Evolutionary conservation across 768 basidiomycete species (phyloP), one percentile per base, ranked within the genome.

Genomic region (Hortiboletus campestris): DNA sequence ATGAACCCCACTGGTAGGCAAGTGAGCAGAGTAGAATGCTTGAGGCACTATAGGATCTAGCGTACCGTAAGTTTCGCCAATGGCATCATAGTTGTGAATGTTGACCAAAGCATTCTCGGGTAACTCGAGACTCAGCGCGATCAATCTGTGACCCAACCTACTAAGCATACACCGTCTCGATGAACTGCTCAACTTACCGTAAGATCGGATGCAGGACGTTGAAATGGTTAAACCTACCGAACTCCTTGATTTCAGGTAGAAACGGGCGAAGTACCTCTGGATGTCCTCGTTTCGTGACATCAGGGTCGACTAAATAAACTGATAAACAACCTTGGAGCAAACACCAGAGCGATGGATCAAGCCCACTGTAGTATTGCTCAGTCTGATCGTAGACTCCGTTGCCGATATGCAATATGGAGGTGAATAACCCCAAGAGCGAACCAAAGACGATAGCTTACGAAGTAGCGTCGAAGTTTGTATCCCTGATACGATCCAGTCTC

Each of bases 331-430:
- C 6, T 3, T 6, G 12, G 14, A n/a, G 31, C 12, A 25, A 8
- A 44, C 13, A 12, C n/a, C 11, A 20, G 14, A 16, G 6, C 6
- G 14, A 2, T 35, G 6, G 28, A 53, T 29, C 34, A 14, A 6
- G 59, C 79, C 53, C 55, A 87, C 86, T 75, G 58, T 82, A 84
- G 61, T 88, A 87, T 46, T 81, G 75, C 62, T 88, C 85, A n/a
- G 86, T 61, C 59, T 86, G 84, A 63, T 88, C 86, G 17, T 69
- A 76, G 28, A 88, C 80, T 7, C 85, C 86, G 13, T 77, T 78
- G 42, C 81, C 82, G 43, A 87, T 80, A 48, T 83, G 81, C 85
- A 87, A 51, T 6, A 39, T 16, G 7, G 17, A 44, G 2, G 38
- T 46, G 28, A 17, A 14, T 31, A 19, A n/a, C 16, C 16, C 19